Percentiles rank a stretch among this genome's conserved stretches.
Conservation (phyloP, 2,329 filamentous ascomycete species). For the Colletotrichum paranaense region DNA sequence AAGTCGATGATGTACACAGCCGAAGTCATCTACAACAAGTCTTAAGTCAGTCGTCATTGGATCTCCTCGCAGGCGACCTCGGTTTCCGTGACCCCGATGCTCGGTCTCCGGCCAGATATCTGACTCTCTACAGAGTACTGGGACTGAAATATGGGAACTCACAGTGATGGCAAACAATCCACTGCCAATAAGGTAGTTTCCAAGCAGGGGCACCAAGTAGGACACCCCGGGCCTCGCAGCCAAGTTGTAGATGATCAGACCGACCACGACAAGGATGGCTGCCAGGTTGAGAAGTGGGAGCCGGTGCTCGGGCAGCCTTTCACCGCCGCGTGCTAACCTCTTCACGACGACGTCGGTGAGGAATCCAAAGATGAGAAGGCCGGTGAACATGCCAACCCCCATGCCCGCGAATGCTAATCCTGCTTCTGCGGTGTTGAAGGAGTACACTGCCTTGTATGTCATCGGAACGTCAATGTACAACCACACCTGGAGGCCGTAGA, state of each 20-base stretch:
- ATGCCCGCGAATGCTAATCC: constrained; percentile 11
- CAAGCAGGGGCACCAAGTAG: constrained; percentile 2
- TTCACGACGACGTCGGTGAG: constrained; percentile 15
- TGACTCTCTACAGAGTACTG: background rate
- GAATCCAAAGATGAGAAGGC: constrained; percentile 20
- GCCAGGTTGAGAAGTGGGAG: constrained; percentile 16
- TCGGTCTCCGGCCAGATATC: background rate
- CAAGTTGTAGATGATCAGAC: constrained; percentile 11
- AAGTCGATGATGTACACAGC: constrained; percentile 23
- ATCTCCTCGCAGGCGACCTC: background rate
- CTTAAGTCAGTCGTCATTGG: background rate
- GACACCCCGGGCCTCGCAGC: background rate
- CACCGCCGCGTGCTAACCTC: background rate
- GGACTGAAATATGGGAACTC: background rate
- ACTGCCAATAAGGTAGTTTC: constrained; percentile 13
- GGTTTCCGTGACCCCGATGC: background rate
- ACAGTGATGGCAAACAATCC: constrained; percentile 12
- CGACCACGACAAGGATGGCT: constrained; percentile 8
- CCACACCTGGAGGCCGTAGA: constrained; percentile 25
- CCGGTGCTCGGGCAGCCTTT: constrained; percentile 17
- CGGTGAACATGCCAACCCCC: constrained; percentile 15
- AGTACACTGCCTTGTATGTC: constrained; percentile 17
- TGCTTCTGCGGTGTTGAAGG: constrained; percentile 11
- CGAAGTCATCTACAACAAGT: constrained; percentile 12
- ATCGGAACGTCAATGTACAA: constrained; percentile 27